Percentiles rank a stretch among this genome's conserved stretches.
Conservation (phyloP, 257 asterid species). For the Asclepias syriaca region DNA sequence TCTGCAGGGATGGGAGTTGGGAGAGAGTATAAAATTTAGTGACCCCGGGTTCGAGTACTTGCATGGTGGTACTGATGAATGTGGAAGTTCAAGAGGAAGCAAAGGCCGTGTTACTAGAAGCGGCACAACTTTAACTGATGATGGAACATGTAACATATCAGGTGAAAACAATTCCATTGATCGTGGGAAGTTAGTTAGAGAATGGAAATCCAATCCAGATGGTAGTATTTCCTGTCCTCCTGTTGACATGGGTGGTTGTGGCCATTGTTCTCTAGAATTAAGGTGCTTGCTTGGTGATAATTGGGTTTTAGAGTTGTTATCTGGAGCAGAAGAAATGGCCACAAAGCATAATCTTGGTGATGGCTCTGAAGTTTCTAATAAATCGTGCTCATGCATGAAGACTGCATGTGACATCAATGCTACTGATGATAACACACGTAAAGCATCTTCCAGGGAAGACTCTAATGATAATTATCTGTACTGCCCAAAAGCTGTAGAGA, state of each 20-base stretch:
- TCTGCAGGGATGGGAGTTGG: constrained; percentile 41
- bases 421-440: constrained; percentile 24
- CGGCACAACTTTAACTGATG: neutral
- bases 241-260: constrained; percentile 40
- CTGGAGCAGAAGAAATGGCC: constrained; percentile 33
- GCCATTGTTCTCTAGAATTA: constrained; percentile 33
- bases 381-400: constrained; percentile 34
- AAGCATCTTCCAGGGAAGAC: constrained; percentile 56
- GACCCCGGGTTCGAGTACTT: constrained; percentile 34
- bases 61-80: constrained; percentile 30
- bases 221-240: constrained; percentile 52
- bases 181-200: constrained; percentile 19
- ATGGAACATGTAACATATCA: constrained; percentile 11
- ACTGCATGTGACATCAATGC: constrained; percentile 1
- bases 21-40: constrained; percentile 20
- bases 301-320: constrained; percentile 35
- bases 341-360: constrained; percentile 14
- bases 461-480: constrained; percentile 57
- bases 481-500: constrained; percentile 61
- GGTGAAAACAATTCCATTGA: constrained; percentile 17
- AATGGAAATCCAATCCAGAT: constrained; percentile 34
- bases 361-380: constrained; percentile 16
- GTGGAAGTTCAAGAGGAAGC: constrained; percentile 3
- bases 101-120: neutral
- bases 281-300: constrained; percentile 23